Percentiles rank a stretch among this genome's conserved stretches.
Conservation (phyloP, 1,284 basidiomycete genomes). For the Cryptococcus maquisensis region DNA sequence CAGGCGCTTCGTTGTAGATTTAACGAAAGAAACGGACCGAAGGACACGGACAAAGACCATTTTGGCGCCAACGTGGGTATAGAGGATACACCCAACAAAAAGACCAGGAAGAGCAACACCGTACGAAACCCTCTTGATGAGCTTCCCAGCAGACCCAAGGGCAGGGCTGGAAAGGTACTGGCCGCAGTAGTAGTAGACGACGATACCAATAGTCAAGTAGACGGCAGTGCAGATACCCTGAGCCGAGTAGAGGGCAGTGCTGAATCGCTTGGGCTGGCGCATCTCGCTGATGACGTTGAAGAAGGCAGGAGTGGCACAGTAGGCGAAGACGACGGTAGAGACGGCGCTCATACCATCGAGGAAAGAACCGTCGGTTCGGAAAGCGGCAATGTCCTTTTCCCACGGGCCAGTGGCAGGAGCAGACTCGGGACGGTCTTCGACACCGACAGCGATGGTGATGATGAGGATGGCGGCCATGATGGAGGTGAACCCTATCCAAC, state of each 20-base stretch:
- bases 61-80: slow-evolving; percentile 31
- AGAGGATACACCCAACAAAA: slow-evolving; percentile 15
- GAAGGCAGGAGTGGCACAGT: slow-evolving; percentile 29
- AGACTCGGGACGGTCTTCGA: slow-evolving; percentile 32
- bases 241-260: slow-evolving; percentile 21
- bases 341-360: slow-evolving; percentile 31
- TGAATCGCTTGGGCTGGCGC: slow-evolving; percentile 17
- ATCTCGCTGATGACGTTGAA: slow-evolving; percentile 45
- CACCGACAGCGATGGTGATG: slow-evolving; percentile 33
- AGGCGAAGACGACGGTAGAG: slow-evolving; percentile 34
- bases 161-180: slow-evolving; percentile 34
- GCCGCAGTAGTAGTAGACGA: slow-evolving; percentile 41
- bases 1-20: background rate
- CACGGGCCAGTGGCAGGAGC: slow-evolving; percentile 16
- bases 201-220: slow-evolving; percentile 34
- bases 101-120: slow-evolving; percentile 42
- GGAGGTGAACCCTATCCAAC: slow-evolving; percentile 33
- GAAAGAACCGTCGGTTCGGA: slow-evolving; percentile 18
- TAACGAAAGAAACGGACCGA: slow-evolving; percentile 24
- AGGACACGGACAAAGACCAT: slow-evolving; percentile 32
- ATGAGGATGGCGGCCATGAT: slow-evolving; percentile 31
- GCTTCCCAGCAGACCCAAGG: slow-evolving; percentile 41
- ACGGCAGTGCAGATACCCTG: slow-evolving; percentile 30
- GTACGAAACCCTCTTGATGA: slow-evolving; percentile 45
- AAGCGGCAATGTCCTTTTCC: slow-evolving; percentile 20